These are phyloP conservation scores for Medicago ruthenica DNA, from an alignment of 306 rosid species.

Conservation along the genomic window DNA sequence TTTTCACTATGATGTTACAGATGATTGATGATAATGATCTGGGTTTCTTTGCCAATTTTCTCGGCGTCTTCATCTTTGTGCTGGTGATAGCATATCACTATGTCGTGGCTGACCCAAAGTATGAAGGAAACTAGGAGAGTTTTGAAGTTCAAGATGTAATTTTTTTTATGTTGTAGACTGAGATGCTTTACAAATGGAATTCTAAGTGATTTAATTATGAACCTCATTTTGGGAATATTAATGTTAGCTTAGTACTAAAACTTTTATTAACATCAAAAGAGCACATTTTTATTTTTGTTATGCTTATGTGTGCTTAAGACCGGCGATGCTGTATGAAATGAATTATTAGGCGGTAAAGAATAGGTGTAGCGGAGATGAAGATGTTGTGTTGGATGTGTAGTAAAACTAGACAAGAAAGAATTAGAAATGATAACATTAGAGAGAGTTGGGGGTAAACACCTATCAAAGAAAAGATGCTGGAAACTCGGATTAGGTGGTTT, in stretches of 20 bases:
- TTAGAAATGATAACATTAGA: too few species aligned
- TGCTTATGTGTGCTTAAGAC: not conserved
- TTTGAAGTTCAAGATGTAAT: slow-evolving; percentile 39
- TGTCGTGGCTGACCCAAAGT: slow-evolving; percentile 90
- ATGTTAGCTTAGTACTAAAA: slow-evolving; percentile 34
- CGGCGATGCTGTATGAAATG: too few species aligned
- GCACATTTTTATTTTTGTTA: slow-evolving; percentile 11
- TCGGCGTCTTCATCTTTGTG: slow-evolving; percentile 81
- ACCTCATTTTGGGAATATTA: slow-evolving; percentile 39
- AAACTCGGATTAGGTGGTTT: too few species aligned
- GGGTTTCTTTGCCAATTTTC: slow-evolving; percentile 94
- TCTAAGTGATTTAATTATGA: slow-evolving; percentile 40
- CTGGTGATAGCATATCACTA: slow-evolving; percentile 87
- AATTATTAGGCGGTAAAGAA: too few species aligned
- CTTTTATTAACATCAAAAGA: slow-evolving; percentile 23
- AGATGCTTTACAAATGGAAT: slow-evolving; percentile 40
- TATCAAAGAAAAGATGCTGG: too few species aligned
- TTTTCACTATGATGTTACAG: slow-evolving; percentile 49
- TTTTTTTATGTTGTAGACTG: slow-evolving; percentile 45
- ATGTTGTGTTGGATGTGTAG: too few species aligned
- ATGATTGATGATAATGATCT: slow-evolving; percentile 88
- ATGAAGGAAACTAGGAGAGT: slow-evolving; percentile 63
- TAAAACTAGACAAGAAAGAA: too few species aligned
- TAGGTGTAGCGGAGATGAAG: too few species aligned
- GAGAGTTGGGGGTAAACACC: too few species aligned